Percentiles rank a stretch among this genome's conserved stretches.
These are phyloP conservation scores for Aspergillus conjunctus DNA, from an alignment of 495 filamentous ascomycete species.

Conservation along the genomic window DNA sequence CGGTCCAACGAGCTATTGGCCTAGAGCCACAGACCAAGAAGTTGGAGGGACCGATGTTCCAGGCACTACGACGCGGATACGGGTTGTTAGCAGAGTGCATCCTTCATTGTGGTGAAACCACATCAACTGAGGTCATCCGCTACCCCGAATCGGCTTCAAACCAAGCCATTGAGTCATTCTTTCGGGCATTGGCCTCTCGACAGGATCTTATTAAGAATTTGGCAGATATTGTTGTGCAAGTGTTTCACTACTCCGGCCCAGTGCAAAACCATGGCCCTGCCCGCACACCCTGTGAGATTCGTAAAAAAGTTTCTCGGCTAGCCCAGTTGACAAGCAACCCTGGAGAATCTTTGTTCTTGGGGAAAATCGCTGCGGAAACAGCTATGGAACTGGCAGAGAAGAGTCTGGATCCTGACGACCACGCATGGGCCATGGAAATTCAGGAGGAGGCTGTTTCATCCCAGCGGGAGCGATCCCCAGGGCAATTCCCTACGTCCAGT, in stretches of 20 bases:
- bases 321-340: slow-evolving; percentile 26
- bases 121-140: slow-evolving; percentile 8
- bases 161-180: slow-evolving; percentile 29
- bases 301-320: slow-evolving; percentile 35
- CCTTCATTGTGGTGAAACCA: slow-evolving; percentile 35
- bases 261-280: slow-evolving; percentile 28
- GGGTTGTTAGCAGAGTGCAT: slow-evolving; percentile 40
- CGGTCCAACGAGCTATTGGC: slow-evolving; percentile 33
- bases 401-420: slow-evolving; percentile 49
- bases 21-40: slow-evolving; percentile 7
- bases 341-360: slow-evolving; percentile 35
- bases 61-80: slow-evolving; percentile 41
- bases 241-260: slow-evolving; percentile 41
- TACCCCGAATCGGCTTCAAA: slow-evolving; percentile 20
- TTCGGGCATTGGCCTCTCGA: slow-evolving; percentile 29
- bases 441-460: slow-evolving; percentile 39
- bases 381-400: slow-evolving; percentile 52
- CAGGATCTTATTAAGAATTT: slow-evolving; percentile 43
- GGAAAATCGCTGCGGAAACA: slow-evolving; percentile 47
- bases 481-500: slow-evolving; percentile 16
- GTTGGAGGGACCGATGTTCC: slow-evolving; percentile 24
- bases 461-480: slow-evolving; percentile 17
- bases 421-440: slow-evolving; percentile 51
- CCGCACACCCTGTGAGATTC: slow-evolving; percentile 30
- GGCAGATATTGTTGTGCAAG: slow-evolving; percentile 38